Evolutionary conservation across 129 eudicot genomes (phyloP), one percentile per base, ranked within the genome.

Genomic region (Centrapalus pauciflorus): DNA sequence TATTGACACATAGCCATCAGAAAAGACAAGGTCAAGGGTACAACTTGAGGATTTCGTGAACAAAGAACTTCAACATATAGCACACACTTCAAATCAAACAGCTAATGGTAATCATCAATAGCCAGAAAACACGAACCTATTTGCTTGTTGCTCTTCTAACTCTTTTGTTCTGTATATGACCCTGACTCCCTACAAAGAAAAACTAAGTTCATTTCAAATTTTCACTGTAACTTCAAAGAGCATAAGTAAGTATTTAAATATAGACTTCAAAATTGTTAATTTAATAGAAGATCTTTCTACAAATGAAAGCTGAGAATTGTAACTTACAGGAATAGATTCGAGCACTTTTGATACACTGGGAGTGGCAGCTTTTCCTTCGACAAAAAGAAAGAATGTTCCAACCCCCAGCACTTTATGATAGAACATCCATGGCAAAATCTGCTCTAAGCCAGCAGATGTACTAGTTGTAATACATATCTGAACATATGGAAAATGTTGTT

Each of bases 401-500:
- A 91, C 96, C 35, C 98, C 96, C 55, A 91, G 77, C 71, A 91
- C 96, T 76, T 91, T 91, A 84, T 91, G 98, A 73, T 82, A 91
- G 74, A 80, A 91, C 95, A 91, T 91, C 96, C 96, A 87, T 63
- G 98, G 98, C 32, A 91, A 77, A 46, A 91, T 91, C 90, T 91
- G 96, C 49, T 91, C 96, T 64, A 91, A 85, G 51, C 90, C 76
- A 37, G 85, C 95, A 34, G 98, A 87, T 70, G 98, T 91, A 81
- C 90, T 91, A 12, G 98, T 85, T 7, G 95, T 91, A 10, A 89
- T 78, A 64, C 82, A 82, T 66, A 82, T 80, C 90, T 81, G 78
- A 65, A 67, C 35, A 34, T 29, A 55, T 16, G 45, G 37, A 70
- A 70, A 19, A 40, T 27, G 38, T 0, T 40, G 57, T 50, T 62